Conservation (phyloP, 495 filamentous ascomycete species). For the Daldinia childiae region DNA sequence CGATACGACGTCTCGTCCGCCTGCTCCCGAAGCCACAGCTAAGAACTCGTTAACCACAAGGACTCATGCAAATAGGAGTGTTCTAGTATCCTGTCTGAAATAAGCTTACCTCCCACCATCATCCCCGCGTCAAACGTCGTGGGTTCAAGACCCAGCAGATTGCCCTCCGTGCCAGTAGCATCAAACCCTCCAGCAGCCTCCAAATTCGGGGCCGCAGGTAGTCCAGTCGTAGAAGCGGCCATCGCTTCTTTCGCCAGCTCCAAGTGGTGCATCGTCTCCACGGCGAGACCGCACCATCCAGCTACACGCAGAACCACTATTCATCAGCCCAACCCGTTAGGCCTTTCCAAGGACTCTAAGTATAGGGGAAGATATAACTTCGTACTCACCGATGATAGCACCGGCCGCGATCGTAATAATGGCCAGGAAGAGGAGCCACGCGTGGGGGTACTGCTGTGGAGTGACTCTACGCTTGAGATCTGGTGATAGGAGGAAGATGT, state of each 20-base stretch:
- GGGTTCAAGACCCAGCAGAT: not conserved
- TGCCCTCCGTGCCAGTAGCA: not conserved
- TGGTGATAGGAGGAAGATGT: not conserved
- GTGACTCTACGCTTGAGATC: slow-evolving; percentile 22
- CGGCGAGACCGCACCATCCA: slow-evolving; percentile 20
- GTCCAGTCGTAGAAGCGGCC: not conserved
- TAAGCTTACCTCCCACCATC: slow-evolving; percentile 8
- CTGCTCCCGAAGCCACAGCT: not conserved
- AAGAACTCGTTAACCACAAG: not conserved
- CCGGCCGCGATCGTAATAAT: slow-evolving; percentile 12
- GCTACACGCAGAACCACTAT: slow-evolving; percentile 3
- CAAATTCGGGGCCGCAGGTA: slow-evolving; percentile 18
- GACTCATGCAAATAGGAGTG: not conserved
- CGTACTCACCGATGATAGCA: slow-evolving; percentile 19
- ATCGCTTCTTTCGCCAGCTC: not conserved
- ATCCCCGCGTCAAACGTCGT: not conserved
- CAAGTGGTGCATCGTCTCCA: slow-evolving; percentile 14
- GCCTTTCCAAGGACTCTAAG: not conserved
- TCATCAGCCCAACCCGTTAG: slow-evolving; percentile 9
- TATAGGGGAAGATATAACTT: not conserved
- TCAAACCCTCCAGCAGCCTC: not conserved
- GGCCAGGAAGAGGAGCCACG: slow-evolving; percentile 19
- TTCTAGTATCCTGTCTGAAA: not conserved
- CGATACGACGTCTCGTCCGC: not conserved
- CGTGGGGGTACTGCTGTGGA: slow-evolving; percentile 13